phyloP scores from a whole-genome alignment of 2,329 filamentous ascomycete species.

The Diplodia corticola region DNA sequence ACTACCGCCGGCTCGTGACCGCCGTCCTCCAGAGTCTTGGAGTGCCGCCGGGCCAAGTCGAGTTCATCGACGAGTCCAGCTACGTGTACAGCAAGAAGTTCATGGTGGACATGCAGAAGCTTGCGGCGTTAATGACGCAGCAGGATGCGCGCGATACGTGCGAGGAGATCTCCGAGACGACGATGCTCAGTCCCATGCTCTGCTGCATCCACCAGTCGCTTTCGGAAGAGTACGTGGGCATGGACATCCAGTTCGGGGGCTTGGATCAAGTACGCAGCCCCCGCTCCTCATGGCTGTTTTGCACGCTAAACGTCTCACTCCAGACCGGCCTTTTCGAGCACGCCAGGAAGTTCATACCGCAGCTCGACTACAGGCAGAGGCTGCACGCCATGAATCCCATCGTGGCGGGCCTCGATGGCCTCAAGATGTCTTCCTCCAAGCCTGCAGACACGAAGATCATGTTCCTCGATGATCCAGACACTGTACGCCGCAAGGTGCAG shows the following conservation, averaged over 20 bases:
- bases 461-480: neutral
- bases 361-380: neutral
- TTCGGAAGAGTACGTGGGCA: neutral
- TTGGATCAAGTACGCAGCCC: neutral
- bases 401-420: neutral
- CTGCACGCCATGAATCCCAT: neutral
- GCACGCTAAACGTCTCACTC: neutral
- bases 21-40: neutral
- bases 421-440: neutral
- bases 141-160: neutral
- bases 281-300: too few species aligned
- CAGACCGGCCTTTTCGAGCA: neutral
- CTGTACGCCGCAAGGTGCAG: neutral
- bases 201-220: neutral
- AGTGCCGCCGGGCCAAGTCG: neutral
- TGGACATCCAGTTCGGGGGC: neutral
- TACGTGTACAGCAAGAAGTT: neutral
- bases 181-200: slow-evolving; percentile 5
- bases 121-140: slow-evolving; percentile 2
- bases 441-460: neutral
- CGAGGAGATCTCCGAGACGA: neutral
- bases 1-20: neutral
- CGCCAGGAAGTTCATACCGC: neutral
- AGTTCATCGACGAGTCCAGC: neutral
- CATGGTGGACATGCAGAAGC: neutral